Evolutionary conservation across 129 eudicot genomes (phyloP).

Genomic region (Pseudognaphalium luteoalbum): DNA sequence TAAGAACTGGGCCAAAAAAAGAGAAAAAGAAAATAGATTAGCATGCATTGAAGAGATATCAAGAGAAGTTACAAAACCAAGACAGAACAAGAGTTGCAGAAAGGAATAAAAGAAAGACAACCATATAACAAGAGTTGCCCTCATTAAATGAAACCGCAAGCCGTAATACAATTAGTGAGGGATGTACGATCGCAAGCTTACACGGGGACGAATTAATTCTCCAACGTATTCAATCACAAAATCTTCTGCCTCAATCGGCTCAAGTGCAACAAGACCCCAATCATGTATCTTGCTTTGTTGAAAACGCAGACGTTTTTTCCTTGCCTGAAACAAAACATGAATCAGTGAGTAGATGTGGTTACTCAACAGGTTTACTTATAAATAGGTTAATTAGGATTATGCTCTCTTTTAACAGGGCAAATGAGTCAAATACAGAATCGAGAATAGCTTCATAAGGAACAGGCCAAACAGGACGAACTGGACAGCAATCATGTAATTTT

Average conservation of each 20-base stretch:
- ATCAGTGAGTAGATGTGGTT: neutral
- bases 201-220: slow-evolving; percentile 87
- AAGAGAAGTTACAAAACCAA: neutral
- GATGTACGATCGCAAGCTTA: slow-evolving; percentile 35
- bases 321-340: slow-evolving; percentile 57
- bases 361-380: neutral
- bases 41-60: neutral
- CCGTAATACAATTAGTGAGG: slow-evolving; percentile 2
- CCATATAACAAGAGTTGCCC: neutral
- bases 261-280: slow-evolving; percentile 97
- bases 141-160: neutral
- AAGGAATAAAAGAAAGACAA: neutral
- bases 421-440: neutral
- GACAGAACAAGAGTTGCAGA: neutral
- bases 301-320: slow-evolving; percentile 89
- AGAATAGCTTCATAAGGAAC: neutral
- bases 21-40: neutral
- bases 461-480: neutral
- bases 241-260: slow-evolving; percentile 97
- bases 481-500: too few relatives aligned
- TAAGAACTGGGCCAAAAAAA: neutral
- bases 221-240: slow-evolving; percentile 99
- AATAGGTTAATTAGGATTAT: too few relatives aligned
- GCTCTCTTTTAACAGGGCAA: too few relatives aligned
- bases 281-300: slow-evolving; percentile 97